Evolutionary conservation across 2,329 filamentous ascomycete genomes (phyloP).

Genomic region (Aspergillus luchuensis): DNA sequence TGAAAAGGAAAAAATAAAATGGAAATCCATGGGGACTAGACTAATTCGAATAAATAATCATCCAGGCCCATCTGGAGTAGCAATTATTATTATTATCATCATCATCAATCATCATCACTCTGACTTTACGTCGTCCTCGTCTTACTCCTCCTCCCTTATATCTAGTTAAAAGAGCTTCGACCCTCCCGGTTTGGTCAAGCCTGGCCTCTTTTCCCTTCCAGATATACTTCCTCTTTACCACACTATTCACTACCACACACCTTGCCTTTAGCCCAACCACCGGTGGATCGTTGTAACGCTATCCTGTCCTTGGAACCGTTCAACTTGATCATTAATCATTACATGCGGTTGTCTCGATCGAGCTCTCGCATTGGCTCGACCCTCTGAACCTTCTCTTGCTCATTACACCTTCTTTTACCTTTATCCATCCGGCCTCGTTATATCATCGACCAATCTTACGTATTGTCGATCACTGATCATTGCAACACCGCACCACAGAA

Average conservation of each 20-base stretch:
- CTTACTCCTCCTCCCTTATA: neutral
- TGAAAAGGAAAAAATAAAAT: constrained; percentile 1
- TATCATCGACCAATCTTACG: constrained; percentile 21
- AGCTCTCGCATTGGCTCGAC: neutral
- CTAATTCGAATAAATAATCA: constrained; percentile 5
- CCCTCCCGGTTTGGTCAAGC: neutral
- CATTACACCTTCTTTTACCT: constrained; percentile 6
- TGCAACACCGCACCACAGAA: constrained; percentile 13
- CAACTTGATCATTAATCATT: constrained; percentile 15
- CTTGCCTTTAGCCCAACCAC: neutral
- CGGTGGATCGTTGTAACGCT: constrained; percentile 14
- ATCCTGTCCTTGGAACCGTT: constrained; percentile 1
- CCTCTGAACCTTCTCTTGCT: neutral
- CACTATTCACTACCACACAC: neutral
- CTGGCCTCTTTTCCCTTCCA: neutral
- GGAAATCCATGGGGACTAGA: constrained; percentile 3
- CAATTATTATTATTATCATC: neutral
- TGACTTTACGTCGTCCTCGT: neutral
- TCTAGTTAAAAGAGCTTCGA: constrained; percentile 4
- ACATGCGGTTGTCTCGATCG: constrained; percentile 3
- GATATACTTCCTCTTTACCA: neutral
- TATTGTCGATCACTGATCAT: constrained; percentile 15
- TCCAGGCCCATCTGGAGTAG: neutral
- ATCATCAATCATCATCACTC: neutral
- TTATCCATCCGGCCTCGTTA: constrained; percentile 13